A percentile compares a stretch with the other conserved stretches of the same genome.
phyloP scores from a whole-genome alignment of 768 basidiomycete genomes.

The Lactarius psammicola region DNA sequence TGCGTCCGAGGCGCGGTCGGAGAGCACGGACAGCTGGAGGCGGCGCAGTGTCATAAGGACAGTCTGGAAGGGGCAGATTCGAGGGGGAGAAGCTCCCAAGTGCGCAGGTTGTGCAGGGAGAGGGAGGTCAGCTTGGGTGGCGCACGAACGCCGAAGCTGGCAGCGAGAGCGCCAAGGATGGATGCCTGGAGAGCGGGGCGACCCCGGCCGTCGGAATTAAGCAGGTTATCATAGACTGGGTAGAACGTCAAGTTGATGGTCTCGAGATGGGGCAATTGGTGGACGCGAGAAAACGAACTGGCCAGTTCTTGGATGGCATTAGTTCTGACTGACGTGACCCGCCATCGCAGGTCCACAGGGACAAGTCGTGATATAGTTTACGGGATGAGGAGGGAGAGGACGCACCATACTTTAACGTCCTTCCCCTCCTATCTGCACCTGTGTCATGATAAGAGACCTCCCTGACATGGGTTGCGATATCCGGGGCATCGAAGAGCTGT shows the following conservation, averaged over 20 bases:
- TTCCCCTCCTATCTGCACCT: background rate
- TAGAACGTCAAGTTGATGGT: slow-evolving; percentile 2
- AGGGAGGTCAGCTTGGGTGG: background rate
- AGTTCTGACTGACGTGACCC: background rate
- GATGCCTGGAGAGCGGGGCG: background rate
- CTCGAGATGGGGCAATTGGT: background rate
- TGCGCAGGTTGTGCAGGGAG: background rate
- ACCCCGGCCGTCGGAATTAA: background rate
- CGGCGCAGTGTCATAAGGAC: background rate
- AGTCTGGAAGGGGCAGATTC: background rate
- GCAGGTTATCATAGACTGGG: background rate
- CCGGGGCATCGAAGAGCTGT: background rate
- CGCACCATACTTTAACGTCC: background rate
- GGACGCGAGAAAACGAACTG: background rate
- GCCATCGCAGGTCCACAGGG: too few species aligned
- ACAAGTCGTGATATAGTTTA: background rate
- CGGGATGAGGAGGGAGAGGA: background rate
- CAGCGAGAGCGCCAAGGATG: background rate
- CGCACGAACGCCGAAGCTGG: background rate
- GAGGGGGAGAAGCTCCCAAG: background rate
- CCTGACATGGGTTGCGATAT: background rate
- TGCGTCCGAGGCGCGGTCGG: background rate
- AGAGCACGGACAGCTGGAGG: background rate
- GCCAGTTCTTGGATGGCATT: background rate
- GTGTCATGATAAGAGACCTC: background rate